These are phyloP conservation scores for Phytophthora uliginosa DNA, from an alignment of 352 stramenopile genomes.

Conservation along the genomic window DNA sequence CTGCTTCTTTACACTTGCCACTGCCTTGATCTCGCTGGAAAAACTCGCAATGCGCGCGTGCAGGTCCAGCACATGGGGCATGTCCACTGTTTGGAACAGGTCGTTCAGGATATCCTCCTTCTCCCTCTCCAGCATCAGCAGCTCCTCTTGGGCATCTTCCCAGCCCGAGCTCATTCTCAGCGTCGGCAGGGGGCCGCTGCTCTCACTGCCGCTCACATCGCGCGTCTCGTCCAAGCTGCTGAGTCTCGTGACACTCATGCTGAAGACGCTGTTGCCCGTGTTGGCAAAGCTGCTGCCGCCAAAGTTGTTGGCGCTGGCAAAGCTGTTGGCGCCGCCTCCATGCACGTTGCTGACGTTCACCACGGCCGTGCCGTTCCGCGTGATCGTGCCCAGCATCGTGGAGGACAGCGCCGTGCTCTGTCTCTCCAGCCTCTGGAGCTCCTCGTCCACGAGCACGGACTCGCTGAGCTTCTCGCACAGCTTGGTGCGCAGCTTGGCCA, in stretches of 20 bases:
- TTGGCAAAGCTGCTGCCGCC: slow-evolving; percentile 28
- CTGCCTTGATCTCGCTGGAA: slow-evolving; percentile 83
- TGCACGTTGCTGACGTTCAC: slow-evolving; percentile 51
- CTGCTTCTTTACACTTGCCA: slow-evolving; percentile 80
- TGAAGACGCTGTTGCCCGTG: slow-evolving; percentile 30
- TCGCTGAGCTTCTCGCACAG: slow-evolving; percentile 80
- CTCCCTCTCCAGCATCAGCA: slow-evolving; percentile 71
- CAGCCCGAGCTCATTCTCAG: slow-evolving; percentile 45
- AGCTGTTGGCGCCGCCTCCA: slow-evolving; percentile 12
- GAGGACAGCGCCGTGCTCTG: slow-evolving; percentile 73
- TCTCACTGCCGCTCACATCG: slow-evolving; percentile 44
- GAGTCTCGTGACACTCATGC: slow-evolving; percentile 30
- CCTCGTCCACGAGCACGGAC: slow-evolving; percentile 70
- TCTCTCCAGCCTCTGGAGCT: slow-evolving; percentile 72
- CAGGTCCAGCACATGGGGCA: slow-evolving; percentile 76
- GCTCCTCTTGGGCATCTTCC: slow-evolving; percentile 66
- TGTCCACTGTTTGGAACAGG: slow-evolving; percentile 64
- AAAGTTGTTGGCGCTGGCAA: slow-evolving; percentile 15
- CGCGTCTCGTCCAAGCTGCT: slow-evolving; percentile 38
- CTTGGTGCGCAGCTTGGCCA: slow-evolving; percentile 79
- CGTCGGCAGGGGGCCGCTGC: slow-evolving; percentile 33
- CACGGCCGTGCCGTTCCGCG: slow-evolving; percentile 37
- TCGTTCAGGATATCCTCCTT: slow-evolving; percentile 80
- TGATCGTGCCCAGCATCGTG: slow-evolving; percentile 63
- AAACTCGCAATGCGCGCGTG: slow-evolving; percentile 80